Percentiles rank a stretch among this genome's conserved stretches.
Evolutionary conservation across 2,329 filamentous ascomycete species (phyloP).

Genomic region (Cordyceps militaris): DNA sequence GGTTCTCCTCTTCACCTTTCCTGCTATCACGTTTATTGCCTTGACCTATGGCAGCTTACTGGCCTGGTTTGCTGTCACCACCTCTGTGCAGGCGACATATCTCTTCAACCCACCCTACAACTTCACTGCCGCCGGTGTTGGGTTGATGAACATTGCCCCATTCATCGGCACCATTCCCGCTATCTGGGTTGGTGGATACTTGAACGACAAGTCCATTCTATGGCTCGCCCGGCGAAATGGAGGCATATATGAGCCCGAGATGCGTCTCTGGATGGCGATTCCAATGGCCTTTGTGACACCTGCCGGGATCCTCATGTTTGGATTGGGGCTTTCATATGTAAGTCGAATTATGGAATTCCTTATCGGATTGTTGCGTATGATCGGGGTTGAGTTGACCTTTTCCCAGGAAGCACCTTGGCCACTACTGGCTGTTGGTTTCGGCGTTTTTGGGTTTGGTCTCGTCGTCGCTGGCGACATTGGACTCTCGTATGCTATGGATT

Average conservation of each 20-base stretch:
- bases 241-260: slow-evolving; percentile 37
- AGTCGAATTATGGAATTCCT: not conserved
- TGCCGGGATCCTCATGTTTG: slow-evolving; percentile 31
- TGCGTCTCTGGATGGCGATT: slow-evolving; percentile 28
- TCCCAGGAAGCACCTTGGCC: slow-evolving; percentile 31
- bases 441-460: slow-evolving; percentile 30
- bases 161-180: slow-evolving; percentile 33
- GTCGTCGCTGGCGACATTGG: slow-evolving; percentile 27
- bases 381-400: not conserved
- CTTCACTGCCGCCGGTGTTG: slow-evolving; percentile 20
- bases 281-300: slow-evolving; percentile 23
- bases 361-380: too few species aligned
- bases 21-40: slow-evolving; percentile 31
- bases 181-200: slow-evolving; percentile 27
- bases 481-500: slow-evolving; percentile 29
- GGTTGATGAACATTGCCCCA: slow-evolving; percentile 21
- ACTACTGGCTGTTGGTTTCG: slow-evolving; percentile 27
- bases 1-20: slow-evolving; percentile 15
- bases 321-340: slow-evolving; percentile 26
- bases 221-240: slow-evolving; percentile 29
- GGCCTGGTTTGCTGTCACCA: slow-evolving; percentile 26
- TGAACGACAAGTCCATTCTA: slow-evolving; percentile 32
- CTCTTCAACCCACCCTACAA: slow-evolving; percentile 26
- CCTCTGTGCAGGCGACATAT: slow-evolving; percentile 14
- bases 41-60: slow-evolving; percentile 34